phyloP scores from a whole-genome alignment of 176 grass and related monocot species.

The Phoenix dactylifera region DNA sequence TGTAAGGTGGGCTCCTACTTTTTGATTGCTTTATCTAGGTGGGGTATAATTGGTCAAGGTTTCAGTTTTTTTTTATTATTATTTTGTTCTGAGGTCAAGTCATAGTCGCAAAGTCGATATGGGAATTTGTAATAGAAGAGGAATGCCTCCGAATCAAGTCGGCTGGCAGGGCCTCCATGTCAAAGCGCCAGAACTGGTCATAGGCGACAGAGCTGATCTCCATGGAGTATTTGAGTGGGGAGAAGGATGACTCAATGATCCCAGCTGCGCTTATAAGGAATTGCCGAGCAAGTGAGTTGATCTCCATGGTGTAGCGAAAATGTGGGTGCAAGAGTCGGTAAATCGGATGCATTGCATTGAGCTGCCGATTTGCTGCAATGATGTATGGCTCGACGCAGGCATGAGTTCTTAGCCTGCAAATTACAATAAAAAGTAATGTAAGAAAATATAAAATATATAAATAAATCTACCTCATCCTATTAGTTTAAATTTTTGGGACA shows the following conservation, averaged over 20 bases:
- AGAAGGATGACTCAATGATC: constrained; percentile 65
- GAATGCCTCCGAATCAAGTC: constrained; percentile 52
- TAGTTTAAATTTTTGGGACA: too few species aligned
- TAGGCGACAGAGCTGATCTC: constrained; percentile 72
- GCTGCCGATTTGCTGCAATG: constrained; percentile 63
- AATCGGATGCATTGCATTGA: constrained; percentile 79
- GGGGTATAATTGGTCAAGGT: too few species aligned
- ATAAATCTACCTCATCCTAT: too few species aligned
- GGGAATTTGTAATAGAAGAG: too few species aligned
- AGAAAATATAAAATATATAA: too few species aligned
- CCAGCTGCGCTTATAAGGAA: constrained; percentile 52
- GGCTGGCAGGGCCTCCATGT: constrained; percentile 64
- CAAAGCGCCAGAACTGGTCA: constrained; percentile 66
- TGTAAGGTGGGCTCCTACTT: too few species aligned
- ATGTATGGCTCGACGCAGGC: constrained; percentile 66
- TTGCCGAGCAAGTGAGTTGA: constrained; percentile 54
- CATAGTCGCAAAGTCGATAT: too few species aligned
- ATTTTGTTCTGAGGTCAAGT: too few species aligned
- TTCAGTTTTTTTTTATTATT: too few species aligned
- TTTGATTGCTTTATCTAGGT: too few species aligned
- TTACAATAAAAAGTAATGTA: too few species aligned
- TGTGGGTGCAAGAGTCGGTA: constrained; percentile 62
- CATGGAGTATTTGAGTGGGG: constrained; percentile 52
- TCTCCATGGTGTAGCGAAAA: constrained; percentile 79
- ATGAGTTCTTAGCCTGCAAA: constrained; percentile 53